Conservation (phyloP, 75 land plant genomes). For the Selaginella tamariscina region DNA sequence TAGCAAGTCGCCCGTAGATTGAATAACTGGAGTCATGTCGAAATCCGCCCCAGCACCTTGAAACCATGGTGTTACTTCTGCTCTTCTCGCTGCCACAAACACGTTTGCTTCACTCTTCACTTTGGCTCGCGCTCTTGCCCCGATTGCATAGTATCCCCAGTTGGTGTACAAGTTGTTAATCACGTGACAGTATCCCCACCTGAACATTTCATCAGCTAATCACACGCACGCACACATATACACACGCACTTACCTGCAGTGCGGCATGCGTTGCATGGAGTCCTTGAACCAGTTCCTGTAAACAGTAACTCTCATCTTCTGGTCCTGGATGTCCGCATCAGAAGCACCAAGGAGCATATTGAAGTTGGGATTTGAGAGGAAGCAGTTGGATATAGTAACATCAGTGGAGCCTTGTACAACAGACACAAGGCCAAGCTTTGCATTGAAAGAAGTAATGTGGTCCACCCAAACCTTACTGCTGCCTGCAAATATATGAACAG, state of each 20-base stretch:
- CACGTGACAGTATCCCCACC: constrained; percentile 10
- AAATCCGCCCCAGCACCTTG: not conserved
- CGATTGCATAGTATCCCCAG: constrained; percentile 13
- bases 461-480: constrained; percentile 11
- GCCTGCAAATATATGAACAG: constrained; percentile 6
- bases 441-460: constrained; percentile 9
- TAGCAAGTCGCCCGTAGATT: constrained; percentile 7
- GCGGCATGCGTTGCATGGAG: constrained; percentile 10
- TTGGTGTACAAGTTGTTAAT: constrained; percentile 13
- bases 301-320: constrained; percentile 12
- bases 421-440: constrained; percentile 5
- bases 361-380: not conserved
- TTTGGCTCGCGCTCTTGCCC: not conserved
- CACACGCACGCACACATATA: not conserved
- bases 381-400: constrained; percentile 6
- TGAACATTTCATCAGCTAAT: not conserved
- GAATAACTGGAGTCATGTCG: not conserved
- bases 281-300: constrained; percentile 14
- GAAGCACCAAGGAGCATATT: constrained; percentile 12
- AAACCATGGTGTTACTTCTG: constrained; percentile 10
- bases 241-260: constrained; percentile 3
- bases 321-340: constrained; percentile 8
- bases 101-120: constrained; percentile 10
- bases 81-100: not conserved
- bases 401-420: constrained; percentile 8